Evolutionary conservation across 176 grass and related monocot genomes (phyloP).

Genomic region (Zea mays): DNA sequence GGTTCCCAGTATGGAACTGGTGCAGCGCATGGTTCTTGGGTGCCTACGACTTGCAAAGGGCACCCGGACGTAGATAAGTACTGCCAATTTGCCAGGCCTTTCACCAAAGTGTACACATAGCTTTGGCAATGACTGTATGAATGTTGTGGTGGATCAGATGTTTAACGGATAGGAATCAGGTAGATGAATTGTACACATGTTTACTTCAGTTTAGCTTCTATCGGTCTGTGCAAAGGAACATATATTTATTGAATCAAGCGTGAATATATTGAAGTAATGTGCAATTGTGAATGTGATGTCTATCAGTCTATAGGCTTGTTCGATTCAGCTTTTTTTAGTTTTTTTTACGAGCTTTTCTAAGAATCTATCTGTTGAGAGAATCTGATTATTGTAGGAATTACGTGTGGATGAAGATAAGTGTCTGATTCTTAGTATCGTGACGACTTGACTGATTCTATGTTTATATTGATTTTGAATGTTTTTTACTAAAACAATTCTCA

Average conservation of each 20-base stretch:
- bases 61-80: slow-evolving; percentile 53
- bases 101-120: slow-evolving; percentile 12
- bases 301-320: too few relatives aligned
- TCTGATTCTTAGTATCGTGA: too few relatives aligned
- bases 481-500: too few relatives aligned
- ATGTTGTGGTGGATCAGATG: slow-evolving; percentile 3
- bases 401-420: too few relatives aligned
- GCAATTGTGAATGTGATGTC: not conserved
- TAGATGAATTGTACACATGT: not conserved
- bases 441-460: too few relatives aligned
- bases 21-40: slow-evolving; percentile 46
- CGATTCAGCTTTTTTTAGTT: too few relatives aligned
- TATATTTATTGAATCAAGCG: not conserved
- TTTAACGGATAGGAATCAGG: not conserved
- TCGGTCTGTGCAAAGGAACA: not conserved
- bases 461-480: too few relatives aligned
- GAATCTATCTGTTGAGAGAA: too few relatives aligned
- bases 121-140: slow-evolving; percentile 18
- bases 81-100: not conserved
- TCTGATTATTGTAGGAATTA: too few relatives aligned
- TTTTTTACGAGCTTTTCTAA: too few relatives aligned
- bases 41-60: slow-evolving; percentile 58
- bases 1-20: slow-evolving; percentile 52
- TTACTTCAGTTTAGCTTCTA: not conserved
- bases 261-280: not conserved